Evolutionary conservation across 2,329 filamentous ascomycete genomes (phyloP), one percentile per base, ranked within the genome.

Genomic region (Fonsecaea pugnacius): DNA sequence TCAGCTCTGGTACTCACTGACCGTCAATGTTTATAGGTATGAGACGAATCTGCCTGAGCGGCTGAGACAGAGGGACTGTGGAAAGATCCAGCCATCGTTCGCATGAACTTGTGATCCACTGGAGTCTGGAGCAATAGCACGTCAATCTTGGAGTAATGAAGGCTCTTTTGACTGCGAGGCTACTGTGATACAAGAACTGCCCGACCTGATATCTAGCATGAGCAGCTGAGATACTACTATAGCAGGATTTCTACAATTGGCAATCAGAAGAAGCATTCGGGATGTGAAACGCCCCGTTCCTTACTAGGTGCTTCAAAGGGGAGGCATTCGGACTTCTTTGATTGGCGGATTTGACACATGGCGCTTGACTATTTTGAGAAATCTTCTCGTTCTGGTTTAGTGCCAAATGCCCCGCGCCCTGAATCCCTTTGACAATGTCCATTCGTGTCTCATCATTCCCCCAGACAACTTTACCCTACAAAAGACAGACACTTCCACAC

Each of bases 21-120:
- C 72, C 57, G 82, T 86, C 73, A 35, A 14, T 24, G 21, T 27
- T 4, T 48, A 14, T 24, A 78, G 86, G 21, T 88, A 86, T 72
- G 78, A 82, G 46, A 75, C 72, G 16, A 74, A 85, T 63, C 73
- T 86, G 72, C 78, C 78, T 40, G 76, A 82, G 65, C 76, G 84
- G 62, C 69, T 86, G 35, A 72, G 70, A 8, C 74, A 80, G 62
- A 71, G 79, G 46, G 76, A 75, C 1, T 74, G 70, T 68, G 77
- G 79, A 48, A 79, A 73, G 67, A 79, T 81, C 12, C 73, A 75
- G 36, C 56, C 56, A 10, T 59, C 56, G 7, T 59, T 59, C 7
- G 54, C 38, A 8, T 57, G 36, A 57, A 30, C 27, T 30, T 30
- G 4, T 30, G 38, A 38, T 16, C 2, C 36, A n/a, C 36, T n/a